Evolutionary conservation across 768 basidiomycete species (phyloP).

Genomic region (Boletus rex-veris): DNA sequence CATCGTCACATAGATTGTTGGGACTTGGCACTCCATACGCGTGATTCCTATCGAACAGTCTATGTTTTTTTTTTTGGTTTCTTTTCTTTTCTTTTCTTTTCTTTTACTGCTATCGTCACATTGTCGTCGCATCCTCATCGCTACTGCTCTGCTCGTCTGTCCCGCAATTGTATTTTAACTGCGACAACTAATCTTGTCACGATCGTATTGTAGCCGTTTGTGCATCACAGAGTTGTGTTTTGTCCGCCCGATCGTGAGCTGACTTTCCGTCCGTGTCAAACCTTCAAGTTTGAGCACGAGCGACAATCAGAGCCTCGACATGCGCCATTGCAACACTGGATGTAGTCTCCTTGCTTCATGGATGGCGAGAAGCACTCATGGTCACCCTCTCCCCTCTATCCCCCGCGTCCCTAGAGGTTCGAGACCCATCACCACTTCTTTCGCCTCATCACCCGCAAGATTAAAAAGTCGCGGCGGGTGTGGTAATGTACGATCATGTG

Average conservation of each 20-base stretch:
- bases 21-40: slow-evolving; percentile 11
- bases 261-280: slow-evolving; percentile 8
- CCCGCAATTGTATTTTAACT: slow-evolving; percentile 18
- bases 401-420: slow-evolving; percentile 4
- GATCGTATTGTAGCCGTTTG: neutral
- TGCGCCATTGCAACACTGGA: neutral
- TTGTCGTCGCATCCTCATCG: slow-evolving; percentile 9
- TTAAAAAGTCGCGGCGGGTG: slow-evolving; percentile 19
- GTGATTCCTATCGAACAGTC: slow-evolving; percentile 1
- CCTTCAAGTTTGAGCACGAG: neutral
- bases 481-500: slow-evolving; percentile 7
- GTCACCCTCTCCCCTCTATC: slow-evolving; percentile 1
- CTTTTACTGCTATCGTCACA: slow-evolving; percentile 10
- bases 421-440: slow-evolving; percentile 12
- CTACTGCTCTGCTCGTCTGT: slow-evolving; percentile 6
- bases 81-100: neutral
- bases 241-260: slow-evolving; percentile 3
- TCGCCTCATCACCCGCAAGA: slow-evolving; percentile 8
- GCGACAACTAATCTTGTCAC: slow-evolving; percentile 11
- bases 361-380: slow-evolving; percentile 2
- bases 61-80: neutral
- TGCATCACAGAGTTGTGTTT: slow-evolving; percentile 22
- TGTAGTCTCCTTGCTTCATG: slow-evolving; percentile 1
- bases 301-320: slow-evolving; percentile 16
- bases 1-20: slow-evolving; percentile 12